phyloP scores from a whole-genome alignment of 2,329 filamentous ascomycete genomes.

The Alternaria dauci region DNA sequence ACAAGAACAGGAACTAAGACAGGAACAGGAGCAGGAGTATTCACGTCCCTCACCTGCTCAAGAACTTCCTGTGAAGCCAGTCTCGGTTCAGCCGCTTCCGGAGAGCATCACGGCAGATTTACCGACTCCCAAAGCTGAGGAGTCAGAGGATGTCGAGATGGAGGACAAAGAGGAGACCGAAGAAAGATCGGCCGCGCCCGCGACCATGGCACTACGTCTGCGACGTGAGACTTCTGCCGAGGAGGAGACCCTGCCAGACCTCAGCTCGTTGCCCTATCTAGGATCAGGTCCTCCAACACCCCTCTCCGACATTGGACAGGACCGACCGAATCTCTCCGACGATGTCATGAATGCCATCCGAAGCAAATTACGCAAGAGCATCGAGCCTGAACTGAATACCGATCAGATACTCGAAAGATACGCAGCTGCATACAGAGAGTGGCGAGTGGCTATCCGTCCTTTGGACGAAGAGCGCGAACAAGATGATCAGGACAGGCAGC shows the following conservation, averaged over 20 bases:
- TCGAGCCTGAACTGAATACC: conserved; percentile 40
- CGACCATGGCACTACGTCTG: conserved; percentile 43
- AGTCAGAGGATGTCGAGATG: conserved; percentile 44
- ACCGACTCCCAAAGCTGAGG: conserved; percentile 48
- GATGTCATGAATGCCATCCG: conserved; percentile 49
- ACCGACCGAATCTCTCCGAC: conserved; percentile 49
- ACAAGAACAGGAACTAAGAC: background rate
- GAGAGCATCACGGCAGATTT: conserved; percentile 37
- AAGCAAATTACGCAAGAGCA: conserved; percentile 42
- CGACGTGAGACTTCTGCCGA: conserved; percentile 43
- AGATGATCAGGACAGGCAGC: conserved; percentile 48
- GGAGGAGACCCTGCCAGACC: conserved; percentile 52
- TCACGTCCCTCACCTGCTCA: conserved; percentile 9
- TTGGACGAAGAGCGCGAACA: conserved; percentile 54
- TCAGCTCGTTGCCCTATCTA: conserved; percentile 56
- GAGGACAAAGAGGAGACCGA: conserved; percentile 29
- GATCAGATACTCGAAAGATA: conserved; percentile 49
- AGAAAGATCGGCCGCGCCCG: conserved; percentile 41
- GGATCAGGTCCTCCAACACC: conserved; percentile 55
- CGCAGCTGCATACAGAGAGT: conserved; percentile 50
- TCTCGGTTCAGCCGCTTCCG: conserved; percentile 19
- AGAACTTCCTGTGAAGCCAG: conserved; percentile 6
- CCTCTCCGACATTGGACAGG: conserved; percentile 54
- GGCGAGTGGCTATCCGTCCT: conserved; percentile 52
- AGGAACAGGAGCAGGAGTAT: conserved; percentile 13